Evolutionary conservation across 116 monocot genomes (phyloP).

Genomic region (Posidonia oceanica): DNA sequence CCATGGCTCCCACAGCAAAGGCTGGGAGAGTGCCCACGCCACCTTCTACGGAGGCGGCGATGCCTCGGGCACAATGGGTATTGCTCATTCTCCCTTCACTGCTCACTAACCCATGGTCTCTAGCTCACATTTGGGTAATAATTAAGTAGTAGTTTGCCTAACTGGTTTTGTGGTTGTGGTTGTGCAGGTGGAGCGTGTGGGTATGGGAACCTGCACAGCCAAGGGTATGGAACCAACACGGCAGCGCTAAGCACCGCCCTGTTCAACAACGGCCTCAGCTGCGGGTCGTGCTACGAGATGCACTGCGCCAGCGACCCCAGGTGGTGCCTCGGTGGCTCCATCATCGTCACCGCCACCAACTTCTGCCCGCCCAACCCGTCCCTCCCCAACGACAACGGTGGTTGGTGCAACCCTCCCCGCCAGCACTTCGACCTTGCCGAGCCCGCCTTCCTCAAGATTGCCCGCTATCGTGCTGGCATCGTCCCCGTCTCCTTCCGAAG

Average conservation of each 20-base stretch:
- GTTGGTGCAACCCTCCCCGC: conserved; percentile 78
- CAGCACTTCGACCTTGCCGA: conserved; percentile 74
- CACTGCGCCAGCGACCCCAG: conserved; percentile 31
- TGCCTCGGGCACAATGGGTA: conserved; percentile 74
- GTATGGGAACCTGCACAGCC: conserved; percentile 72
- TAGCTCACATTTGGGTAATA: background rate
- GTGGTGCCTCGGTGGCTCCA: conserved; percentile 52
- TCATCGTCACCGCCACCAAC: conserved; percentile 66
- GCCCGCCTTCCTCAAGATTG: conserved; percentile 63
- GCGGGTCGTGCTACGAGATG: conserved; percentile 79
- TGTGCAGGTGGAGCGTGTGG: conserved; percentile 68
- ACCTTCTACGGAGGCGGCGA: conserved; percentile 76
- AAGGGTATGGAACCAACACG: conserved; percentile 69
- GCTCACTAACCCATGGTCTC: background rate
- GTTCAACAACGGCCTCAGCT: conserved; percentile 63
- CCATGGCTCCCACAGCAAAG: conserved; percentile 1
- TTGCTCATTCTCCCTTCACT: background rate
- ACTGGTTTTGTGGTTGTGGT: background rate
- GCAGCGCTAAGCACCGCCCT: conserved; percentile 73
- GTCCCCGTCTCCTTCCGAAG: conserved; percentile 58
- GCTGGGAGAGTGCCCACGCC: conserved; percentile 46
- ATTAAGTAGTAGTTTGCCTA: background rate
- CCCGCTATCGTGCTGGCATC: conserved; percentile 54
- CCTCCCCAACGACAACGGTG: conserved; percentile 56
- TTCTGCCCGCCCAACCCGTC: conserved; percentile 75